Evolutionary conservation across 306 rosid species (phyloP).

Genomic region (Chamaecrista fasciculata): DNA sequence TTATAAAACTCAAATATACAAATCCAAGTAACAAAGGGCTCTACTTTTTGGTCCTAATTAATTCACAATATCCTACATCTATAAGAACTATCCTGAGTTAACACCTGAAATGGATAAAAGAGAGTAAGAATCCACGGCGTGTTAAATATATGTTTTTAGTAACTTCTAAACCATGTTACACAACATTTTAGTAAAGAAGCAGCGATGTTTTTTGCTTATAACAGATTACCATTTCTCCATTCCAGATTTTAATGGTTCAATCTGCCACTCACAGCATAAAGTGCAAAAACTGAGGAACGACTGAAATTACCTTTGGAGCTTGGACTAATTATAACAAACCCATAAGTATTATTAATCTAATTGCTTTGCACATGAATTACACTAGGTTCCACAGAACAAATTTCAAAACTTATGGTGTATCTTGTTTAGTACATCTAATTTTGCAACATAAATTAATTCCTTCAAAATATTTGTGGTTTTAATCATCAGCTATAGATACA

Average conservation of each 20-base stretch:
- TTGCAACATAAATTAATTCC: slow-evolving; percentile 5
- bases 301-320: neutral
- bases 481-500: neutral
- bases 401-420: neutral
- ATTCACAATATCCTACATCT: neutral
- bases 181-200: neutral
- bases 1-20: neutral
- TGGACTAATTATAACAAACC: neutral
- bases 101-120: neutral
- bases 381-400: neutral
- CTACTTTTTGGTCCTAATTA: neutral
- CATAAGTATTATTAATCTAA: neutral
- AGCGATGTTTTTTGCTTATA: neutral
- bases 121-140: neutral
- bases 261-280: neutral
- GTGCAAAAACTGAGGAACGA: neutral
- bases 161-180: neutral
- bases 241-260: neutral
- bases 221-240: neutral
- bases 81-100: neutral
- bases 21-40: neutral
- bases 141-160: neutral
- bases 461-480: neutral
- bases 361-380: neutral
- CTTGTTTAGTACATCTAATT: neutral